Evolutionary conservation across 2,329 filamentous ascomycete genomes (phyloP).

Genomic region (Talaromyces pinophilus): DNA sequence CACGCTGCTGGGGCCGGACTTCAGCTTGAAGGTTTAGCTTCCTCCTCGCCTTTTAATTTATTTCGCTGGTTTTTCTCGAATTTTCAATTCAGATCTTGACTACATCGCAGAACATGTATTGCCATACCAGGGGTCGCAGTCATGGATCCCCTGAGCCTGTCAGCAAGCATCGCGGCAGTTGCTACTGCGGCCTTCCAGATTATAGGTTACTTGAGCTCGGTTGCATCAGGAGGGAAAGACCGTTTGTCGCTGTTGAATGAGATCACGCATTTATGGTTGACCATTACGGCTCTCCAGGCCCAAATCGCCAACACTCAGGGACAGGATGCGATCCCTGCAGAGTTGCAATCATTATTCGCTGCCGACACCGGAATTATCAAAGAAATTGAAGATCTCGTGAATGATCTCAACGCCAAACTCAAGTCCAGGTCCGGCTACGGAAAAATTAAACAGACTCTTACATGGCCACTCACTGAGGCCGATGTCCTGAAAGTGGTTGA

Average conservation of each 20-base stretch:
- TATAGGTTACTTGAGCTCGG: slow-evolving; percentile 7
- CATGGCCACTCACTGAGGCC: slow-evolving; percentile 1
- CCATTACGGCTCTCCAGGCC: not conserved
- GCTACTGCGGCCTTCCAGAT: slow-evolving; percentile 10
- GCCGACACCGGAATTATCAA: slow-evolving; percentile 4
- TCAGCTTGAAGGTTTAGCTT: not conserved
- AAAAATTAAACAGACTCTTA: slow-evolving; percentile 7
- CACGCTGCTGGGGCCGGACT: slow-evolving; percentile 1
- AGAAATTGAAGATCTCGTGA: slow-evolving; percentile 2
- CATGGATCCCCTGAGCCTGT: slow-evolving; percentile 11
- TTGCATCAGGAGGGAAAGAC: slow-evolving; percentile 5
- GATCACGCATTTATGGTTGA: slow-evolving; percentile 6
- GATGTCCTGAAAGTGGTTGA: slow-evolving; percentile 10
- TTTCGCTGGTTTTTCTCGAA: not conserved
- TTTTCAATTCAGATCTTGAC: not conserved
- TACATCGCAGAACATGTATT: not conserved
- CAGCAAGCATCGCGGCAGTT: slow-evolving; percentile 4
- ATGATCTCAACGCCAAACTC: slow-evolving; percentile 2
- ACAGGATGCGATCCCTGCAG: not conserved
- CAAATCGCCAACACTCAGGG: slow-evolving; percentile 3
- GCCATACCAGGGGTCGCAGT: not conserved
- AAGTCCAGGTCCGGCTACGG: slow-evolving; percentile 10
- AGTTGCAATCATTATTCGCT: slow-evolving; percentile 2
- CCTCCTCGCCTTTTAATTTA: not conserved
- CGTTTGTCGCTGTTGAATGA: slow-evolving; percentile 5